phyloP scores from a whole-genome alignment of 352 stramenopile genomes.

The Peronosclerospora sorghi region DNA sequence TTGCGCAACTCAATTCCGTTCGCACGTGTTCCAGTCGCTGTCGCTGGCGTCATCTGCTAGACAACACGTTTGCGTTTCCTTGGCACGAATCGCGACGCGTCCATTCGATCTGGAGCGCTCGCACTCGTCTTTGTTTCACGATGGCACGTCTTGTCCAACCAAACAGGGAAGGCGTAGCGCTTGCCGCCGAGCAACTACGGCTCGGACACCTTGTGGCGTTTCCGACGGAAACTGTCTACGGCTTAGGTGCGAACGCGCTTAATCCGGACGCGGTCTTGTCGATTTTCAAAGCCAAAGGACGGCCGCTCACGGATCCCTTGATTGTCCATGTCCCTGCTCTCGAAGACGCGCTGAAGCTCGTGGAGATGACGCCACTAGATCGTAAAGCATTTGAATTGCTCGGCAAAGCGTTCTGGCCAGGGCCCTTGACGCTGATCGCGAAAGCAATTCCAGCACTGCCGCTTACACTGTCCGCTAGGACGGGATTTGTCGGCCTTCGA shows the following conservation, averaged over 20 bases:
- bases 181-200: slow-evolving; percentile 56
- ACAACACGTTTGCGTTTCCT: slow-evolving; percentile 7
- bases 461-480: slow-evolving; percentile 83
- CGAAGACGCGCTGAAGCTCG: slow-evolving; percentile 82
- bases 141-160: slow-evolving; percentile 42
- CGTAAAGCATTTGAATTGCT: slow-evolving; percentile 75
- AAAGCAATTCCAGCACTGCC: slow-evolving; percentile 83
- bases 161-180: slow-evolving; percentile 30
- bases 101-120: slow-evolving; percentile 5
- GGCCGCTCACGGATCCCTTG: slow-evolving; percentile 94
- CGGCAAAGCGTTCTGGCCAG: slow-evolving; percentile 91
- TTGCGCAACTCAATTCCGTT: too few species aligned
- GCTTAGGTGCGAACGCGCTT: slow-evolving; percentile 95
- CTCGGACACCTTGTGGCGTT: slow-evolving; percentile 87
- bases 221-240: slow-evolving; percentile 99
- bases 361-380: slow-evolving; percentile 68
- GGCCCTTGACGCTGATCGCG: slow-evolving; percentile 94
- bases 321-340: slow-evolving; percentile 94
- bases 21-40: too few species aligned
- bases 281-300: slow-evolving; percentile 94
- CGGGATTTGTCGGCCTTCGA: slow-evolving; percentile 95
- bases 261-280: slow-evolving; percentile 87
- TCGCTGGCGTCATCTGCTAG: not conserved
- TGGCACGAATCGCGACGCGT: slow-evolving; percentile 5
- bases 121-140: slow-evolving; percentile 1